phyloP scores from a whole-genome alignment of 805 yeast genomes.

The Metschnikowia reukaufii region DNA sequence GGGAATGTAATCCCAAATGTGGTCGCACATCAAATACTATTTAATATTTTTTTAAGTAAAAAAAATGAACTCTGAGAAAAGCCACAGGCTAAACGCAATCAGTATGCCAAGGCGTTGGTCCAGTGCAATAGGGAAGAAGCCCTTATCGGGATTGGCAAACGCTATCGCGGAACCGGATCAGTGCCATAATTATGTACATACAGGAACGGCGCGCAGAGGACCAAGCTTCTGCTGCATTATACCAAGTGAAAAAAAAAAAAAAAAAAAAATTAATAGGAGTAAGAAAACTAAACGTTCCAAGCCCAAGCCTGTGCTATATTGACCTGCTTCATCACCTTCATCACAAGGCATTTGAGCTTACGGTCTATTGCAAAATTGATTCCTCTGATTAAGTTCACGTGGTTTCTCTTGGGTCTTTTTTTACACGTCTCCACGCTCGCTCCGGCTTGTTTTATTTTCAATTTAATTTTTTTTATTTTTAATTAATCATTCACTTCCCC shows the following conservation, averaged over 20 bases:
- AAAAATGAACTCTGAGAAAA: too few relatives aligned
- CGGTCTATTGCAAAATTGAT: conserved; percentile 7
- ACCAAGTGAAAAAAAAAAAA: conserved; percentile 13
- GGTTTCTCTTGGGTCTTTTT: conserved; percentile 15
- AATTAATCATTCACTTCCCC: background rate
- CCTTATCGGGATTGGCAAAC: conserved; percentile 12
- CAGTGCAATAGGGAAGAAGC: conserved; percentile 9
- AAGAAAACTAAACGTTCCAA: conserved; percentile 4
- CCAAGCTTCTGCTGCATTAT: conserved; percentile 13
- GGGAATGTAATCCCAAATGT: too few relatives aligned
- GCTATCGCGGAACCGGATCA: conserved; percentile 9
- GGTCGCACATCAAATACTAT: too few relatives aligned
- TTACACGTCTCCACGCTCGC: conserved; percentile 7
- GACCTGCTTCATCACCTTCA: conserved; percentile 5
- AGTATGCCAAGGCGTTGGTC: background rate
- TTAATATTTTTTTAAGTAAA: too few relatives aligned
- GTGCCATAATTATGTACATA: background rate
- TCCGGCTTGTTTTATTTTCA: conserved; percentile 1
- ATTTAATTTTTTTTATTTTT: conserved; percentile 1
- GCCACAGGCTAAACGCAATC: too few relatives aligned
- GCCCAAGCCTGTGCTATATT: conserved; percentile 8
- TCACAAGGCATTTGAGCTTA: conserved; percentile 7
- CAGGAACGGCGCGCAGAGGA: conserved; percentile 12
- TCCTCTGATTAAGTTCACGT: conserved; percentile 24
- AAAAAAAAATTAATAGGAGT: conserved; percentile 10